Evolutionary conservation across 2,329 filamentous ascomycete species (phyloP).

Genomic region (Fusarium pseudonygamai): DNA sequence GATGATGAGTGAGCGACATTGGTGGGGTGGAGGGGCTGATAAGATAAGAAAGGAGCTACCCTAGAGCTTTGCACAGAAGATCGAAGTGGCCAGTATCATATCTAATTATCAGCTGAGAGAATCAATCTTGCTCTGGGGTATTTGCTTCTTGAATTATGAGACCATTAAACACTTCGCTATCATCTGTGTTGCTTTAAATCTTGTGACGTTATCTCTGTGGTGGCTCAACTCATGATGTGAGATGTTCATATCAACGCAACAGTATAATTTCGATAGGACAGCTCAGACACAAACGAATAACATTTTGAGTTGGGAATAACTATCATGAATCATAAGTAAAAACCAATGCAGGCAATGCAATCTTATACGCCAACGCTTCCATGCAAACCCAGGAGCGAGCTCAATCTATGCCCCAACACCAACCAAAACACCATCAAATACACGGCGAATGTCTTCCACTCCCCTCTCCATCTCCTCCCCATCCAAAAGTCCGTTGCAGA

Average conservation of each 20-base stretch:
- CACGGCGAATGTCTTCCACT: slow-evolving; percentile 14
- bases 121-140: accelerated
- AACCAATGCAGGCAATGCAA: slow-evolving; percentile 10
- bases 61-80: neutral
- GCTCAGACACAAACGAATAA: neutral
- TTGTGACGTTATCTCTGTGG: accelerated
- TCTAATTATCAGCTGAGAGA: neutral
- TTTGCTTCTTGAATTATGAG: neutral
- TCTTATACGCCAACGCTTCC: slow-evolving; percentile 26
- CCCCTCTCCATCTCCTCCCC: slow-evolving; percentile 50
- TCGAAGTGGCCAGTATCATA: neutral
- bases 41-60: slow-evolving; percentile 25
- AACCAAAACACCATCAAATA: neutral
- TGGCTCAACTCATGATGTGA: accelerated
- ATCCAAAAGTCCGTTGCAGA: slow-evolving; percentile 64
- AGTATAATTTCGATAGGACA: accelerated
- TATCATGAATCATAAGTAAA: slow-evolving; percentile 24
- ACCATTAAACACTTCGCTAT: accelerated
- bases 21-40: slow-evolving; percentile 18
- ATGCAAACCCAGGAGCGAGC: slow-evolving; percentile 22
- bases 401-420: neutral
- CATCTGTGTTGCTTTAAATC: accelerated
- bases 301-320: slow-evolving; percentile 16
- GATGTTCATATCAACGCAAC: accelerated
- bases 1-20: slow-evolving; percentile 30